Evolutionary conservation across 192 early-diverging fungal genomes (phyloP).

Genomic region (Dispira simplex): DNA sequence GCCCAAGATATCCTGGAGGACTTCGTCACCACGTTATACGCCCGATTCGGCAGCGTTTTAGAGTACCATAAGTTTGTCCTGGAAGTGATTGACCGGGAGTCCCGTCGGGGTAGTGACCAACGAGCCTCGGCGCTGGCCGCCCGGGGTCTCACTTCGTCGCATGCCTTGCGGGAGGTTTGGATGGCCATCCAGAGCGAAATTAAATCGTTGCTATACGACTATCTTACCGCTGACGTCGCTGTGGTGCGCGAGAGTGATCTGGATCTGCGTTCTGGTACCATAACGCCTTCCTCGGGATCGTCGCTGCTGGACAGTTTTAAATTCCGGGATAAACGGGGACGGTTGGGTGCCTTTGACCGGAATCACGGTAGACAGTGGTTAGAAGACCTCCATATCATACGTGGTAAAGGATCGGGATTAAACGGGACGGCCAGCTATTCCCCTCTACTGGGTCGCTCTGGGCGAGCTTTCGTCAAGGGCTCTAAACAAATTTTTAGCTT

Average conservation of each 20-base stretch:
- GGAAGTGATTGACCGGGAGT: constrained; percentile 36
- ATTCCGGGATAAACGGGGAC: neutral
- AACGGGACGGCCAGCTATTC: neutral
- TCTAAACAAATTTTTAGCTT: constrained; percentile 5
- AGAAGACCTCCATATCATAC: neutral
- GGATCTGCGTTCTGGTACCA: neutral
- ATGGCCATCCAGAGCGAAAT: constrained; percentile 26
- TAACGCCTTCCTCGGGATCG: neutral
- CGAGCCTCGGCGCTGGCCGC: constrained; percentile 8
- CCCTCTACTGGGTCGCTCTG: neutral
- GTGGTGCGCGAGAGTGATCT: neutral
- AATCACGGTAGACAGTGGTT: neutral
- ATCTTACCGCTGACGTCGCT: constrained; percentile 17
- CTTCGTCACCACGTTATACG: constrained; percentile 59
- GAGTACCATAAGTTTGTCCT: constrained; percentile 60
- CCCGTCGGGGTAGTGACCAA: constrained; percentile 23
- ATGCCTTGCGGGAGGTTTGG: constrained; percentile 31
- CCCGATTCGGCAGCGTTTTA: constrained; percentile 53
- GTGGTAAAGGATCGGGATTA: neutral
- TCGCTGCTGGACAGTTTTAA: neutral
- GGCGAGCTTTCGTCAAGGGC: neutral
- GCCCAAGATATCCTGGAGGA: constrained; percentile 52
- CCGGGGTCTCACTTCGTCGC: neutral
- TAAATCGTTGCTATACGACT: constrained; percentile 25
- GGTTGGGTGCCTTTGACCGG: neutral